These are phyloP conservation scores for Nidula niveotomentosa DNA, from an alignment of 1,284 basidiomycete species.

Conservation along the genomic window DNA sequence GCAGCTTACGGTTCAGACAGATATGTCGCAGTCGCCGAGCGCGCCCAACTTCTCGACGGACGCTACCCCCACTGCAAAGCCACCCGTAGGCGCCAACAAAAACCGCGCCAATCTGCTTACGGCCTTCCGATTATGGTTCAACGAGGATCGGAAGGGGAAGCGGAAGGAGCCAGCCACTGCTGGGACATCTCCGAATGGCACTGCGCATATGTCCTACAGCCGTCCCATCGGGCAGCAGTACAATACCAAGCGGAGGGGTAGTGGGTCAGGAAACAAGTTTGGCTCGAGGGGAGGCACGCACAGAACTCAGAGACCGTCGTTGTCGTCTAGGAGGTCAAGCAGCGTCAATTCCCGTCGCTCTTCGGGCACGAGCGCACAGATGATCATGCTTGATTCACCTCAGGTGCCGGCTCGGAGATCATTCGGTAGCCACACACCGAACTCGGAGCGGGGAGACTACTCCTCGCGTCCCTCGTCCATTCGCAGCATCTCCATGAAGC, in stretches of 20 bases:
- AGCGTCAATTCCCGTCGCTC: conserved; percentile 80
- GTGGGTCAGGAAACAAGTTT: conserved; percentile 28
- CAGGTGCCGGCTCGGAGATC: conserved; percentile 61
- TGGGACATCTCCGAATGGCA: conserved; percentile 8
- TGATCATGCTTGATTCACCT: conserved; percentile 58
- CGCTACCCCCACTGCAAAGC: conserved; percentile 19
- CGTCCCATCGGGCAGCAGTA: not conserved
- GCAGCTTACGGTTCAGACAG: conserved; percentile 46
- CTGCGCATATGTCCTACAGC: conserved; percentile 1
- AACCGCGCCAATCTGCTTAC: conserved; percentile 72
- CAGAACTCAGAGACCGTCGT: conserved; percentile 59
- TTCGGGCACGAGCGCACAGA: conserved; percentile 64
- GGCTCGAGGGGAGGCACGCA: conserved; percentile 34
- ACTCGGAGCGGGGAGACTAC: conserved; percentile 73
- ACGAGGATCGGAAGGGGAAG: conserved; percentile 79
- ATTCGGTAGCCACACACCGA: conserved; percentile 74
- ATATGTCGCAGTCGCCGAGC: conserved; percentile 44
- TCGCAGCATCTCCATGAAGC: conserved; percentile 61
- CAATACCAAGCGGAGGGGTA: conserved; percentile 46
- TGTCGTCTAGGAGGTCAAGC: conserved; percentile 76
- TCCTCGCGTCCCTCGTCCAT: conserved; percentile 75
- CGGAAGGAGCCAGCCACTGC: conserved; percentile 44
- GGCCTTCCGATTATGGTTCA: conserved; percentile 78
- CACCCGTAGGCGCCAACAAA: conserved; percentile 27
- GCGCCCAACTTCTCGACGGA: conserved; percentile 51